Percentiles rank a stretch among this genome's conserved stretches.
These are phyloP conservation scores for Trametes sanguinea DNA, from an alignment of 768 basidiomycete genomes.

Conservation along the genomic window DNA sequence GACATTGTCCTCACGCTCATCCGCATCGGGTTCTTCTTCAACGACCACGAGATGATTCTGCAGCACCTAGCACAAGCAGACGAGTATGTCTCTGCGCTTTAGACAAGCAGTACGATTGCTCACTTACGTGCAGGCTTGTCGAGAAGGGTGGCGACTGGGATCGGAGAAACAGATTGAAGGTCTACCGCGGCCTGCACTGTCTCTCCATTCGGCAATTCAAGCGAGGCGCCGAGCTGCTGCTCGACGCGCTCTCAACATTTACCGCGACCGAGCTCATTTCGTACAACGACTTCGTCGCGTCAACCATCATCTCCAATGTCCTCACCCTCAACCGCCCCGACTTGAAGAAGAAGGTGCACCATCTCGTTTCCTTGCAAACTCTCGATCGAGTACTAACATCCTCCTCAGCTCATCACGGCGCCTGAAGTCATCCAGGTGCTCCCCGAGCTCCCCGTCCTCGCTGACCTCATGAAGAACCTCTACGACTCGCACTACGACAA, in stretches of 20 bases:
- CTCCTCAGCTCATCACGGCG: slow-evolving; percentile 68
- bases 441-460: slow-evolving; percentile 79
- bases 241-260: slow-evolving; percentile 92
- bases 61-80: slow-evolving; percentile 78
- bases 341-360: slow-evolving; percentile 82
- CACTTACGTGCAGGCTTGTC: slow-evolving; percentile 58
- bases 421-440: slow-evolving; percentile 88
- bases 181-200: slow-evolving; percentile 86
- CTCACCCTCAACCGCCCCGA: slow-evolving; percentile 80
- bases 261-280: slow-evolving; percentile 87
- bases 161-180: slow-evolving; percentile 92
- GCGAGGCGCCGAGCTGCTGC: slow-evolving; percentile 77
- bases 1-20: slow-evolving; percentile 89
- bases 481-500: slow-evolving; percentile 95
- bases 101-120: background rate
- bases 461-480: slow-evolving; percentile 81
- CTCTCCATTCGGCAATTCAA: slow-evolving; percentile 92
- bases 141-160: slow-evolving; percentile 99
- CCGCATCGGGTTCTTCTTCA: slow-evolving; percentile 89
- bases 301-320: slow-evolving; percentile 79
- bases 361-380: background rate
- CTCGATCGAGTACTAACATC: background rate
- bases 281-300: slow-evolving; percentile 88
- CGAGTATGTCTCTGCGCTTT: slow-evolving; percentile 49
- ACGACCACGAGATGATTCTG: slow-evolving; percentile 71